Base-by-base conservation (phyloP, 2,329 filamentous ascomycete genomes). In the Trichoderma simmonsii region DNA sequence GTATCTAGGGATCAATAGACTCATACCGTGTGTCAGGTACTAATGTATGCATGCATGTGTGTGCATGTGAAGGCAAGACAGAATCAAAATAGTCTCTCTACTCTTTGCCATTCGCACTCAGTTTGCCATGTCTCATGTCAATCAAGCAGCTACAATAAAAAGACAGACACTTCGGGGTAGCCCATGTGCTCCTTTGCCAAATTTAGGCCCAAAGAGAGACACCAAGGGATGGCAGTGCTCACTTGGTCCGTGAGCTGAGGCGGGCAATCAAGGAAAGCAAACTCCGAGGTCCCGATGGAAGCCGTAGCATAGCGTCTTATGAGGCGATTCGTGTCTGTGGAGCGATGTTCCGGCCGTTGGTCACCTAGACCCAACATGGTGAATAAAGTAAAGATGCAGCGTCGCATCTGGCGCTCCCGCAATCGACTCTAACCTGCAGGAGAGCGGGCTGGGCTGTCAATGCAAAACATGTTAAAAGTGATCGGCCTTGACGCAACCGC, bases 331-430 rank as follows among this genome's bases (percentile, higher is more conserved):
- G 15, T 57, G 51, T 39, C 3, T 56, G 64, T 67, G 64, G 64
- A 67, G 64, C 64, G 64, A 67, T 26, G 32, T 57, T 57, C 64
- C 64, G 64, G 14, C 54, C 64, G 36, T 24, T 64, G 48, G 48
- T 30, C 18, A 60, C 28, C 11, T 60, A 34, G 64, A 6, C 64
- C 51, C 21, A 39, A 57, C 48, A 26, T 57, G 48, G n/a, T 65
- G 36, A 65, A 54, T 26, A 24, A 12, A 56, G 63, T 66, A 56
- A 32, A 34, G 60, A 62, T 62, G 60, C 32, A 67, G 64, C 64
- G 64, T 67, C 11, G 64, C 32, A 67, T 67, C 18, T 67, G 64
- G 21, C 51, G 36, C 48, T 39, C 63, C 30, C 24, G 62, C 48
- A 32, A 67, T 57, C 48, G 48, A 54, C 63, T 66, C 21, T 66